Base-by-base conservation (phyloP, 2,329 filamentous ascomycete species). In the Sclerotinia minor region DNA sequence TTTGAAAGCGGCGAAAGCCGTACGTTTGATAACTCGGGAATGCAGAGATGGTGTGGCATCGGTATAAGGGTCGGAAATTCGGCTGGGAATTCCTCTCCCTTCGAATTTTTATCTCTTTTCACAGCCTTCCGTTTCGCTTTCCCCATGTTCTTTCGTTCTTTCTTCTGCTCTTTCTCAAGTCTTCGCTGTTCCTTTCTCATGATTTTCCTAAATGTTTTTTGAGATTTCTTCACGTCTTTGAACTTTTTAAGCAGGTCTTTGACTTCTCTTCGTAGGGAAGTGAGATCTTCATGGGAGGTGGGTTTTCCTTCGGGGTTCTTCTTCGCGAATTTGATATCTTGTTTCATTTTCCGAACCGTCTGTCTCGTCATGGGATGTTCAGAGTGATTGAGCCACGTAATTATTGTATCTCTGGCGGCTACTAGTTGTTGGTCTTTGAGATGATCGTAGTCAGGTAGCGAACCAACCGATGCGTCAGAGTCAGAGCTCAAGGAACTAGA, bases 401-500 rank as follows among this genome's bases (percentile, higher is more conserved):
- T 71, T 21, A 88, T 77, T 4, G 79, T 79, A 17, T 78, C 73
- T 57, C 79, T 79, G 19, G 82, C 80, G 1, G 82, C 69, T 1
- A 83, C 81, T 1, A 87, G 77, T 74, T 86, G 84, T 24, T 77
- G 73, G 64, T 82, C 81, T 17, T 75, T 76, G 2, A 87, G 77
- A 53, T 83, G 80, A 67, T 86, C 82, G 72, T 83, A 83, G 65
- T 83, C 80, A 0, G 84, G 83, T 0, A 88, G 81, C 2, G 84
- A 86, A 47, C 82, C 84, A 65, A 86, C 76, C 2, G 82, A 83
- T 0, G 77, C 75, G 13, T 70, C 68, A 0, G 78, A 80, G 38
- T 65, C 67, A 3, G 70, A 71, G 5, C 74, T 79, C 13, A 76
- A 76, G 0, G 78, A 80, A 0, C 76, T 79, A 0, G 79, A 80